Evolutionary conservation across 2,329 filamentous ascomycete species (phyloP).

Genomic region (Ramichloridium luteum): DNA sequence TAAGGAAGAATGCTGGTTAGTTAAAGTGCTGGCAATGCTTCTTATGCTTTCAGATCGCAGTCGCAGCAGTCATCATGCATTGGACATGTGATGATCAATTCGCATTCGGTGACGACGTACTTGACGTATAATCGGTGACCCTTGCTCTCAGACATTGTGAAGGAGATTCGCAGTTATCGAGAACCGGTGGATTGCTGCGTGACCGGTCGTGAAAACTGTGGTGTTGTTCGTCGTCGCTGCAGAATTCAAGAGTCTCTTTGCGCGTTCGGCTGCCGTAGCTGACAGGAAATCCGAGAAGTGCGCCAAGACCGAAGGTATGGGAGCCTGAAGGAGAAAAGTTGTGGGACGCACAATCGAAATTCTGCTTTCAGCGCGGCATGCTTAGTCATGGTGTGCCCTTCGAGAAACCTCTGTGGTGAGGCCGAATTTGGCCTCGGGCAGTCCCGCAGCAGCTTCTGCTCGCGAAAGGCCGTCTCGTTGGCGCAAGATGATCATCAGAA

Average conservation of each 20-base stretch:
- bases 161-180: slow-evolving; percentile 9
- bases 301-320: background rate
- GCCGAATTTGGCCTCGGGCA: too few species aligned
- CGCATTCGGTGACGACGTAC: slow-evolving; percentile 16
- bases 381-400: too few species aligned
- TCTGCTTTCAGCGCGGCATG: too few species aligned
- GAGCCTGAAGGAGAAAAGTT: background rate
- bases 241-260: slow-evolving; percentile 1
- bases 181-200: slow-evolving; percentile 4
- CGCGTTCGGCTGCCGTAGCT: background rate
- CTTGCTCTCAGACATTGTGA: slow-evolving; percentile 19
- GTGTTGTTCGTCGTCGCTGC: slow-evolving; percentile 6
- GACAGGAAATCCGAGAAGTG: background rate
- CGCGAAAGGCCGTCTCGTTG: too few species aligned
- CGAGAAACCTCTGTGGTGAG: too few species aligned
- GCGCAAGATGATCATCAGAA: too few species aligned
- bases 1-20: slow-evolving; percentile 37
- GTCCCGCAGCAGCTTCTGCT: too few species aligned
- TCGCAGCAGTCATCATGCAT: too few species aligned
- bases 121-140: slow-evolving; percentile 26
- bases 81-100: too few species aligned
- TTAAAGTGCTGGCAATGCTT: slow-evolving; percentile 3
- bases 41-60: too few species aligned
- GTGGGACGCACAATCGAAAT: slow-evolving; percentile 4
- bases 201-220: slow-evolving; percentile 3